These are phyloP conservation scores for Moesziomyces globuligerus DNA, from an alignment of 1,284 basidiomycete species.

Conservation along the genomic window DNA sequence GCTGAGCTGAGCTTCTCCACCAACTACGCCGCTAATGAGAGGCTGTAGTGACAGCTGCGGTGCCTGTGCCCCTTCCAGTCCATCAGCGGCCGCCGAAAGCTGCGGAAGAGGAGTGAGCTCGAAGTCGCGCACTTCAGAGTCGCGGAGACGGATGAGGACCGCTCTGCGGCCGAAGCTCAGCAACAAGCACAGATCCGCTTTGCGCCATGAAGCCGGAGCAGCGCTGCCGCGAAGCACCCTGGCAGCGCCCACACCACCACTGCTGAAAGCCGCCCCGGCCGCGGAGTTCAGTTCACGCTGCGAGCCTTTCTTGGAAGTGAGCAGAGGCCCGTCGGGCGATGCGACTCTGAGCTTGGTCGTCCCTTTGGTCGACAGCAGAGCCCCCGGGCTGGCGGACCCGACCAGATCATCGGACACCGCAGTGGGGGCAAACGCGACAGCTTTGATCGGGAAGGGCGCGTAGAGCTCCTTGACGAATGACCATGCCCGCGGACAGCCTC, in stretches of 20 bases:
- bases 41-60: conserved; percentile 23
- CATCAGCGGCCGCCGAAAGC: conserved; percentile 9
- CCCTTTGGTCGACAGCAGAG: conserved; percentile 7
- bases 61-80: background rate
- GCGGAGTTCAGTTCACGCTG: conserved; percentile 11
- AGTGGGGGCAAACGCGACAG: conserved; percentile 41
- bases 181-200: conserved; percentile 51
- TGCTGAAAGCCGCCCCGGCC: background rate
- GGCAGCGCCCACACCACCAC: conserved; percentile 5
- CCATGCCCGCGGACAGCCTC: conserved; percentile 41
- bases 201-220: conserved; percentile 43
- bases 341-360: conserved; percentile 33
- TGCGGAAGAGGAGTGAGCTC: conserved; percentile 47
- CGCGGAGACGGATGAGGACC: conserved; percentile 50
- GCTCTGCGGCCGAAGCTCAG: conserved; percentile 54
- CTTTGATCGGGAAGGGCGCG: conserved; percentile 47
- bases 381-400: conserved; percentile 3
- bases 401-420: conserved; percentile 22
- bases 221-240: conserved; percentile 8
- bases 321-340: conserved; percentile 31
- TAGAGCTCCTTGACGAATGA: conserved; percentile 54
- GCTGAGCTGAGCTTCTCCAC: conserved; percentile 2
- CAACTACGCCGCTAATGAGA: too few species aligned
- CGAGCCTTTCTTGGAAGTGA: conserved; percentile 26
- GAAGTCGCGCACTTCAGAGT: conserved; percentile 54